Evolutionary conservation across 306 rosid genomes (phyloP), one percentile per base, ranked within the genome.

Genomic region (Ziziphus jujuba): DNA sequence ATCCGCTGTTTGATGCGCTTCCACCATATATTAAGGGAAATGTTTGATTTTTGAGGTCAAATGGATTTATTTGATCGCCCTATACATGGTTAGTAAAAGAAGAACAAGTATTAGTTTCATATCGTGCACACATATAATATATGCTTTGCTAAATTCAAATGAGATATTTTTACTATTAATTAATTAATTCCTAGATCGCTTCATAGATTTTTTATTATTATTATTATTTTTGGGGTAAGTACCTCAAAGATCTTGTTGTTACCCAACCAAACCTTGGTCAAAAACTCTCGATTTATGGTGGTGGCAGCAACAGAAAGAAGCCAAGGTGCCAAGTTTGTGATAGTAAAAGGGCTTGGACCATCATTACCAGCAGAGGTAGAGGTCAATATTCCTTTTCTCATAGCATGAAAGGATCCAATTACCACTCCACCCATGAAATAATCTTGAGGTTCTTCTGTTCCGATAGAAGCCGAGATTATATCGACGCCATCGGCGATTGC

Each of bases 401-500:
- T n/a, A n/a, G n/a, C n/a, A n/a, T n/a, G n/a, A n/a, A n/a, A n/a
- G n/a, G n/a, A n/a, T n/a, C n/a, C n/a, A n/a, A n/a, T n/a, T n/a
- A n/a, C n/a, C n/a, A n/a, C n/a, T n/a, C n/a, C n/a, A n/a, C n/a
- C n/a, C n/a, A n/a, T n/a, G n/a, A n/a, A n/a, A n/a, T n/a, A n/a
- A n/a, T n/a, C n/a, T n/a, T n/a, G n/a, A n/a, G n/a, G n/a, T n/a
- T n/a, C n/a, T n/a, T n/a, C n/a, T n/a, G n/a, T n/a, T n/a, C n/a
- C n/a, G 48, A 68, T 80, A 25, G 88, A 83, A n/a, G 91, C 68
- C 22, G 75, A 70, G 66, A n/a, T n/a, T 83, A 88, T 50, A 84
- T 72, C 38, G n/a, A n/a, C n/a, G n/a, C 91, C 88, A 69, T 86
- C 0, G 82, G 75, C n/a, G 87, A 82, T 20, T 34, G 63, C 19